phyloP scores from a whole-genome alignment of 192 early-diverging fungal species.

The Coemansia sp. region DNA sequence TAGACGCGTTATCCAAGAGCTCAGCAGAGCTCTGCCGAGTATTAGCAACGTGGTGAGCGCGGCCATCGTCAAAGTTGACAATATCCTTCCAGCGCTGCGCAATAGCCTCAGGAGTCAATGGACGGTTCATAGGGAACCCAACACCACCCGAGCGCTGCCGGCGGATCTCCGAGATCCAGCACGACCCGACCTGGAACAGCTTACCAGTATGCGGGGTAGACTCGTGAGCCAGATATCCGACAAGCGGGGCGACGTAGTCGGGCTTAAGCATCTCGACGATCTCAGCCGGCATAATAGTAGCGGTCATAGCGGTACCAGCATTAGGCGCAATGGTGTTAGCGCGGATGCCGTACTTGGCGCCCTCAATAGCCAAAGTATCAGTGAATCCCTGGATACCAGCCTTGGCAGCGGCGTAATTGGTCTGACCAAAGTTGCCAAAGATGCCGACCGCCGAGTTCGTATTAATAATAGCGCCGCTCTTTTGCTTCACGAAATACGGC shows the following conservation, averaged over 20 bases:
- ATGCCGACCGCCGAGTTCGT: conserved; percentile 93
- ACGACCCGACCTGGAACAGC: conserved; percentile 96
- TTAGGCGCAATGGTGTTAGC: conserved; percentile 96
- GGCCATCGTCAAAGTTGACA: conserved; percentile 94
- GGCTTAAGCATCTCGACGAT: conserved; percentile 96
- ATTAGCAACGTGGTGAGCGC: conserved; percentile 75
- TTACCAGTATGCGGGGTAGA: conserved; percentile 75
- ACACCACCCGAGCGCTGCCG: conserved; percentile 96
- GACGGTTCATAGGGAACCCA: conserved; percentile 83
- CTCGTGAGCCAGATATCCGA: conserved; percentile 89
- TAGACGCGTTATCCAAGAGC: conserved; percentile 60
- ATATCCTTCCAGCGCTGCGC: conserved; percentile 77
- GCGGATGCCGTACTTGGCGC: conserved; percentile 87
- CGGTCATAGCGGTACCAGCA: conserved; percentile 97
- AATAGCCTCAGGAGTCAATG: conserved; percentile 86
- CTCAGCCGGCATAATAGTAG: conserved; percentile 94
- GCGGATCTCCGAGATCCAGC: conserved; percentile 93
- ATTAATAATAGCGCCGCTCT: conserved; percentile 94
- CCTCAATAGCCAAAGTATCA: conserved; percentile 92
- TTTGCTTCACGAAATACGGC: conserved; percentile 93
- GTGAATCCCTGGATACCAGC: conserved; percentile 88
- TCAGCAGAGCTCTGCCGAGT: conserved; percentile 50
- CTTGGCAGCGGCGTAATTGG: conserved; percentile 96
- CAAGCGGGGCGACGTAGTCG: conserved; percentile 93
- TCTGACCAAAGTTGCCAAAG: conserved; percentile 94